These are phyloP conservation scores for Aspergillus eucalypticola DNA, from an alignment of 2,329 filamentous ascomycete genomes.

Conservation along the genomic window DNA sequence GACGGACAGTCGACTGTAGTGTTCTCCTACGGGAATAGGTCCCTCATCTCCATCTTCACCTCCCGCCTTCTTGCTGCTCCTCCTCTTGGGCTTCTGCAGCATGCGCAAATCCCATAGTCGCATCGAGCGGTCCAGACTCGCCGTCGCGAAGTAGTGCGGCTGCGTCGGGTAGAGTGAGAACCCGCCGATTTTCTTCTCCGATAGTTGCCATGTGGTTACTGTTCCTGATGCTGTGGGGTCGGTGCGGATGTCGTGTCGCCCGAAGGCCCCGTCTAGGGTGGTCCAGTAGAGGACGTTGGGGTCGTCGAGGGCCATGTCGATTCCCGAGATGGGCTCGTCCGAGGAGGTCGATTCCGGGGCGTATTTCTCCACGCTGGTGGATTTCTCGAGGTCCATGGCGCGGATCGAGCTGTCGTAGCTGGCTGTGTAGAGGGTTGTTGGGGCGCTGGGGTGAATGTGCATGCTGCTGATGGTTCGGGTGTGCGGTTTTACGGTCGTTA, in stretches of 20 bases:
- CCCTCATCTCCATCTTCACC: slow-evolving; percentile 41
- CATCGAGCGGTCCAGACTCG: slow-evolving; percentile 82
- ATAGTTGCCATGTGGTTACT: slow-evolving; percentile 71
- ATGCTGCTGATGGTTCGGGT: slow-evolving; percentile 85
- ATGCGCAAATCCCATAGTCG: slow-evolving; percentile 92
- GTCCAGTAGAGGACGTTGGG: slow-evolving; percentile 81
- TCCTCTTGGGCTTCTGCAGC: slow-evolving; percentile 20
- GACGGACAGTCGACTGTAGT: slow-evolving; percentile 79
- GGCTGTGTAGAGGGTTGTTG: slow-evolving; percentile 75
- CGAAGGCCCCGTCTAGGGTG: slow-evolving; percentile 77
- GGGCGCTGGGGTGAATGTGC: slow-evolving; percentile 71
- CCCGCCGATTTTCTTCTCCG: slow-evolving; percentile 93
- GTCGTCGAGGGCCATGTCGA: slow-evolving; percentile 74
- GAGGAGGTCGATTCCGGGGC: slow-evolving; percentile 68
- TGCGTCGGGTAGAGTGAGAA: slow-evolving; percentile 80
- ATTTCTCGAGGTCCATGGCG: slow-evolving; percentile 78
- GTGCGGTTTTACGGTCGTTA: slow-evolving; percentile 88
- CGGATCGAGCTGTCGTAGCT: slow-evolving; percentile 94
- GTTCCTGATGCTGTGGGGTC: slow-evolving; percentile 46
- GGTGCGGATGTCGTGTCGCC: slow-evolving; percentile 74
- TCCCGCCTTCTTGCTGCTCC: neutral
- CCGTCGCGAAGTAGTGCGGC: slow-evolving; percentile 82
- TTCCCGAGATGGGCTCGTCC: slow-evolving; percentile 77
- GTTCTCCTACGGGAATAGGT: slow-evolving; percentile 75
- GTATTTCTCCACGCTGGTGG: slow-evolving; percentile 77